Percentiles rank a stretch among this genome's conserved stretches.
These are phyloP conservation scores for Pinguiococcus pyrenoidosus DNA, from an alignment of 108 stramenopile species.

Conservation along the genomic window DNA sequence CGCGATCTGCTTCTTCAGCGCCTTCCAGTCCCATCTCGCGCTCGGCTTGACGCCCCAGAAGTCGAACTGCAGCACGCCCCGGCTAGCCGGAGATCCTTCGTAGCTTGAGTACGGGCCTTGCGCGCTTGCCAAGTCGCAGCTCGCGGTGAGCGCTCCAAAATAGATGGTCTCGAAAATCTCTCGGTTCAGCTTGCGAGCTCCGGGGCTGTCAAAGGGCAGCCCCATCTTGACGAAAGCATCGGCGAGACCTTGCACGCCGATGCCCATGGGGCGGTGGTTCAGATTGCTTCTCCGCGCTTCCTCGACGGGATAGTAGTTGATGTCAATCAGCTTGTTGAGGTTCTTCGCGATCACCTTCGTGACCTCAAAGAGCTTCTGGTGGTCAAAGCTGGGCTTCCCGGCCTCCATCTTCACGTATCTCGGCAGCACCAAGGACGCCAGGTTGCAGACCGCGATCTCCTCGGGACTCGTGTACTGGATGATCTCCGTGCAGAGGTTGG, in stretches of 20 bases:
- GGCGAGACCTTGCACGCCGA: slow-evolving; percentile 98
- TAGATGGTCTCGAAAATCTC: slow-evolving; percentile 99
- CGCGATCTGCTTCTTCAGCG: slow-evolving; percentile 61
- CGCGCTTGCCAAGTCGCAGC: slow-evolving; percentile 70
- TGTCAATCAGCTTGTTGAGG: slow-evolving; percentile 94
- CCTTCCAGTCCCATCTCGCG: slow-evolving; percentile 86
- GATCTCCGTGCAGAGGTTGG: slow-evolving; percentile 76
- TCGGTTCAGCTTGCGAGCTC: slow-evolving; percentile 70
- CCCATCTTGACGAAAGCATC: slow-evolving; percentile 77
- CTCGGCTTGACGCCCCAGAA: slow-evolving; percentile 84
- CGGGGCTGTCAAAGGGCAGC: slow-evolving; percentile 75
- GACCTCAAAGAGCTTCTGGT: slow-evolving; percentile 14
- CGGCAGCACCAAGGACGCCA: slow-evolving; percentile 87
- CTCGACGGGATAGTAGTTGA: slow-evolving; percentile 85
- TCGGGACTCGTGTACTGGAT: slow-evolving; percentile 96
- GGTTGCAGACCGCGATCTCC: slow-evolving; percentile 98
- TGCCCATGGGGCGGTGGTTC: slow-evolving; percentile 97
- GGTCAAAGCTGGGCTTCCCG: slow-evolving; percentile 16
- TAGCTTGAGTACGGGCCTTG: slow-evolving; percentile 88
- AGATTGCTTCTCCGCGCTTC: slow-evolving; percentile 60
- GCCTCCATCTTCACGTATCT: slow-evolving; percentile 55
- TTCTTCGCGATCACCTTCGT: slow-evolving; percentile 87
- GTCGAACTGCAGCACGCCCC: slow-evolving; percentile 93
- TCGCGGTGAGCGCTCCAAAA: slow-evolving; percentile 84
- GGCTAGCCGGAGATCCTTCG: slow-evolving; percentile 77